Evolutionary conservation across 78 protist species (phyloP).

Genomic region (Monocercomonoides exilis): DNA sequence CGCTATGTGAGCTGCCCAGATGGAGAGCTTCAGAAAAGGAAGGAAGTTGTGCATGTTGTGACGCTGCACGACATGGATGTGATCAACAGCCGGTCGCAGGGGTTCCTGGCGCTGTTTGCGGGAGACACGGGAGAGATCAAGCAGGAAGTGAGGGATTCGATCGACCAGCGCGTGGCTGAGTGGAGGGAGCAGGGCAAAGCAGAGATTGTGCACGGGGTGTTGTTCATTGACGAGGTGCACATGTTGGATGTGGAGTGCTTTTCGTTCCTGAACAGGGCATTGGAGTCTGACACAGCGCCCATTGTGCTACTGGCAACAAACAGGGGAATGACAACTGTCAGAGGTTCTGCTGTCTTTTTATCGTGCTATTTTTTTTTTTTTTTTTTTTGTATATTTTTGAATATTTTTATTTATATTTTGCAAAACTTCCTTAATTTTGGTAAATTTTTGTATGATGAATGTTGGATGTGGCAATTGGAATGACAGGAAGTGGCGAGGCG

Average conservation of each 20-base stretch:
- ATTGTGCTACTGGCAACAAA: slow-evolving; percentile 90
- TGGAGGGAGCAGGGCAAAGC: slow-evolving; percentile 97
- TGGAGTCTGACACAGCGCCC: slow-evolving; percentile 87
- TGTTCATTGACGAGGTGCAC: slow-evolving; percentile 96
- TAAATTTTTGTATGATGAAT: background rate
- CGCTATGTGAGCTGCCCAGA: slow-evolving; percentile 81
- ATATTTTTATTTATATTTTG: background rate
- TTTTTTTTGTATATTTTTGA: slow-evolving; percentile 69
- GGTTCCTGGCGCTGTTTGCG: slow-evolving; percentile 88
- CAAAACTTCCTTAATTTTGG: background rate
- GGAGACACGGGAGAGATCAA: slow-evolving; percentile 93
- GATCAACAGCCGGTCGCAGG: slow-evolving; percentile 88
- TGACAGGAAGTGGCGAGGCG: background rate
- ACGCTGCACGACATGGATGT: slow-evolving; percentile 95
- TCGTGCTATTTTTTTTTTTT: slow-evolving; percentile 73
- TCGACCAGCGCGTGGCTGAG: slow-evolving; percentile 86
- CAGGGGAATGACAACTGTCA: slow-evolving; percentile 78
- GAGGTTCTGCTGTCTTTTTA: slow-evolving; percentile 80
- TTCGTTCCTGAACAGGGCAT: slow-evolving; percentile 91
- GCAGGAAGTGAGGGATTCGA: slow-evolving; percentile 81
- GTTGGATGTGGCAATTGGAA: background rate
- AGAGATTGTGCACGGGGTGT: slow-evolving; percentile 89
- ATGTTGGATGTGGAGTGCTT: slow-evolving; percentile 98
- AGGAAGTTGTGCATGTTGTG: slow-evolving; percentile 86
- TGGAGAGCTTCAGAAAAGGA: slow-evolving; percentile 86